Evolutionary conservation across 208 protist genomes (phyloP), one percentile per base, ranked within the genome.

Genomic region (Leishmania aethiopica): DNA sequence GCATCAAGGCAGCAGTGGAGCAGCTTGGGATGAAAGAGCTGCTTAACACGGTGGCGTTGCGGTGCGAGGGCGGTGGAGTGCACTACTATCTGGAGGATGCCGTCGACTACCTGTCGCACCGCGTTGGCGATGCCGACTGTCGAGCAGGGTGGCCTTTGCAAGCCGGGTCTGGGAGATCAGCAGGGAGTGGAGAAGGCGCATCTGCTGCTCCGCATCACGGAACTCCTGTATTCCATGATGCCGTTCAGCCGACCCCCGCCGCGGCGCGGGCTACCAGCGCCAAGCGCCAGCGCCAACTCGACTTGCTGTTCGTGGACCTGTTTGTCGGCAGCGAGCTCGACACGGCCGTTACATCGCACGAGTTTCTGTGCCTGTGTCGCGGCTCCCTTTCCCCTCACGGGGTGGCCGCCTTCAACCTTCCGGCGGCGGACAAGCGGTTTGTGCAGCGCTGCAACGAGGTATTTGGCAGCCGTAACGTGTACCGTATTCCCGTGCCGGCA

Each of bases 241-340:
- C n/a, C 8, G 17, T 25, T 40, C 37, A n/a, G 59, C 47, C 66
- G 6, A 28, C 32, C 10, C 3, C 59, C 45, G 28, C 57, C 45
- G 51, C 62, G 25, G 70, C 79, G 37, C 32, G 73, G 32, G 67
- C 78, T 32, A 86, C 37, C 0, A 81, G 80, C 67, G 75, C 77
- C 42, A 74, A 25, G 67, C 83, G 83, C 2, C 83, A 82, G 57
- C 83, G 64, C 53, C 83, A 82, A n/a, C 91, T 93, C 47, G 95
- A 97, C 74, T 37, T 96, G 5, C 81, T 97, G 42, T 96, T 97
- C 84, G 89, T 97, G 10, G 95, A 97, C 80, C 47, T 95, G 28
- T 97, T 96, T 78, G 84, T 94, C 32, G 95, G 95, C 47, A 96
- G 93, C 75, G 86, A 90, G 78, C 66, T 90, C 22, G 79, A 91